phyloP scores from a whole-genome alignment of 2,329 filamentous ascomycete genomes.

The Lojkania enalia region DNA sequence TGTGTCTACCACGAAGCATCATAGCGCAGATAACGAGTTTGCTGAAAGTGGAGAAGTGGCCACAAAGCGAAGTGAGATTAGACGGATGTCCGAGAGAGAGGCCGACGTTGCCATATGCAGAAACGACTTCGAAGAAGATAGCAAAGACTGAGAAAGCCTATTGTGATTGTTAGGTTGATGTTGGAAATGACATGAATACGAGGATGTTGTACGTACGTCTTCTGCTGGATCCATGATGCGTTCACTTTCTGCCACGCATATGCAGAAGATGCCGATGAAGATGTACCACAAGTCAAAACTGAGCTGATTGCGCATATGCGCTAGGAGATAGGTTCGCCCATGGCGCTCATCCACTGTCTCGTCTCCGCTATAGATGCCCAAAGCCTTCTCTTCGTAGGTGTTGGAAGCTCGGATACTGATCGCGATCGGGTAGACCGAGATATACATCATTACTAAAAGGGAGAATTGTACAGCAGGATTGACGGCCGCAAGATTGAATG shows the following conservation, averaged over 20 bases:
- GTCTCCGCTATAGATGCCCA: conserved; percentile 58
- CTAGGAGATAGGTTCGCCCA: conserved; percentile 22
- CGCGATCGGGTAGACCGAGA: conserved; percentile 61
- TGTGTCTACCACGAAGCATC: conserved; percentile 60
- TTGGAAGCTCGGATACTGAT: conserved; percentile 62
- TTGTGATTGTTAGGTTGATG: no score
- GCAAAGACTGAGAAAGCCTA: conserved; percentile 46
- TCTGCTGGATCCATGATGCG: conserved; percentile 44
- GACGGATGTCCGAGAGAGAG: conserved; percentile 50
- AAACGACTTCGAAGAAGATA: conserved; percentile 49
- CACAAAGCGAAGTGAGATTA: conserved; percentile 49
- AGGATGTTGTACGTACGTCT: no score
- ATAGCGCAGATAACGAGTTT: conserved; percentile 59
- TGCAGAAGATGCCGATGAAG: conserved; percentile 47
- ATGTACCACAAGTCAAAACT: conserved; percentile 51
- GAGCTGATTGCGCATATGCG: conserved; percentile 50
- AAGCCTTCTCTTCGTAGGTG: conserved; percentile 61
- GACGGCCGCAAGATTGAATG: conserved; percentile 49
- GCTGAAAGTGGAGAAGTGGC: conserved; percentile 52
- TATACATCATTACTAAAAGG: conserved; percentile 67
- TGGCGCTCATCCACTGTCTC: conserved; percentile 15
- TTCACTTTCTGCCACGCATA: conserved; percentile 23
- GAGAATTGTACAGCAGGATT: conserved; percentile 60
- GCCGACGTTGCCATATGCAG: conserved; percentile 45
- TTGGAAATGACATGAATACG: no score